Conservation (phyloP, 768 basidiomycete species). For the Suillus subluteus region DNA sequence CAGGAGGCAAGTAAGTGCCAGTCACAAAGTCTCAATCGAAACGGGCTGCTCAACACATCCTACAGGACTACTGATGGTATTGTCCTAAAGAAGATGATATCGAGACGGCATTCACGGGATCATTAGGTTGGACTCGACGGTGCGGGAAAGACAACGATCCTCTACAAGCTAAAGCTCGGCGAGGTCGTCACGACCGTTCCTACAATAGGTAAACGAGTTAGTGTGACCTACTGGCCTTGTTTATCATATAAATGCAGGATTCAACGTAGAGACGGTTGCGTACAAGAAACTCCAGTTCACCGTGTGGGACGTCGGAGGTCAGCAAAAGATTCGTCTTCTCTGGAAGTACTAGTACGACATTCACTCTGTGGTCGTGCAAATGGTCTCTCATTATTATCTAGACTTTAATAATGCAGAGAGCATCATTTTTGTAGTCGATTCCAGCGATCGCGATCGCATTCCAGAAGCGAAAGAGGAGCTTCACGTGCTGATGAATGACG, state of each 20-base stretch:
- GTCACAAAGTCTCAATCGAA: background rate
- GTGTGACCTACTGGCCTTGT: background rate
- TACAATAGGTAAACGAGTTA: slow-evolving; percentile 56
- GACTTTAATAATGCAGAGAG: slow-evolving; percentile 94
- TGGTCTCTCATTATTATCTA: background rate
- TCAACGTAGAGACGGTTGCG: slow-evolving; percentile 98
- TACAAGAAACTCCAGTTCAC: slow-evolving; percentile 98
- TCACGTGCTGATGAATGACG: slow-evolving; percentile 91
- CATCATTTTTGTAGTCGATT: slow-evolving; percentile 97
- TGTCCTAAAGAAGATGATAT: no score
- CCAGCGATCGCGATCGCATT: slow-evolving; percentile 91
- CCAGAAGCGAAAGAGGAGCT: slow-evolving; percentile 96
- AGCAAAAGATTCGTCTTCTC: slow-evolving; percentile 96
- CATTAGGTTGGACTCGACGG: slow-evolving; percentile 86
- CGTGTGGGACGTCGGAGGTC: slow-evolving; percentile 96
- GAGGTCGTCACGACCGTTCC: slow-evolving; percentile 99
- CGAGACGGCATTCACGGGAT: background rate
- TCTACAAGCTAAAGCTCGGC: slow-evolving; percentile 98
- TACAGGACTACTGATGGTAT: slow-evolving; percentile 3
- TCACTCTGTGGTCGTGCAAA: background rate
- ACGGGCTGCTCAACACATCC: no score
- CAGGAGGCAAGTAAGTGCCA: background rate
- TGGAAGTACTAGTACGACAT: slow-evolving; percentile 77
- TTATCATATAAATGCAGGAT: slow-evolving; percentile 48
- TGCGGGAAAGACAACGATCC: slow-evolving; percentile 97